Evolutionary conservation across 768 basidiomycete species (phyloP).

Genomic region (Megacollybia marginata): DNA sequence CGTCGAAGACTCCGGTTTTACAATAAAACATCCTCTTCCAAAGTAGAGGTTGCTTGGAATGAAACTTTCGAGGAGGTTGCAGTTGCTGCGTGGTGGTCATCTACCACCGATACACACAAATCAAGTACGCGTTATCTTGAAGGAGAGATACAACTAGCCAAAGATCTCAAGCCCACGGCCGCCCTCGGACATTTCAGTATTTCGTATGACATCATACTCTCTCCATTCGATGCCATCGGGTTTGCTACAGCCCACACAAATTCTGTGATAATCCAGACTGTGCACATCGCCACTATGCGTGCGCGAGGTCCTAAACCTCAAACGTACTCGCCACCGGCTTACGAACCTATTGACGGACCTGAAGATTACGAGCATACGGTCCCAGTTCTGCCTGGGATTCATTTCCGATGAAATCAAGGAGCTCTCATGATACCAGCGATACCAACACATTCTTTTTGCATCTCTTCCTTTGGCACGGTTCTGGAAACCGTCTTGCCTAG

Average conservation of each 20-base stretch:
- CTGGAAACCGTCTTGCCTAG: no score
- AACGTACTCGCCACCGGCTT: neutral
- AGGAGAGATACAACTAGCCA: slow-evolving; percentile 45
- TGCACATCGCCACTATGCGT: neutral
- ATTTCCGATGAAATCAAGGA: no score
- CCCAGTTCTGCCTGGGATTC: no score
- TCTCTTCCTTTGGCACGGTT: no score
- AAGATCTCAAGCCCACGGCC: slow-evolving; percentile 43
- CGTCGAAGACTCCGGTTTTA: slow-evolving; percentile 18
- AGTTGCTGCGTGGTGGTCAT: slow-evolving; percentile 43
- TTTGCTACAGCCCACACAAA: no score
- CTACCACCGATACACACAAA: slow-evolving; percentile 19
- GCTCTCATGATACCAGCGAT: no score
- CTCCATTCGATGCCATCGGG: neutral
- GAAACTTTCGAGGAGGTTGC: neutral
- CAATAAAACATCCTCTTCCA: slow-evolving; percentile 22
- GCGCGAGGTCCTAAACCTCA: neutral
- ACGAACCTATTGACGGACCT: neutral
- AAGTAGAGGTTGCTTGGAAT: neutral
- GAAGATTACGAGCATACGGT: no score
- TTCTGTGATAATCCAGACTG: no score
- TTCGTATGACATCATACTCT: slow-evolving; percentile 10
- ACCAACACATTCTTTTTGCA: no score
- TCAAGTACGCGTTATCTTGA: slow-evolving; percentile 36
- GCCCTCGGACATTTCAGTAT: slow-evolving; percentile 46